Evolutionary conservation across 1,284 basidiomycete species (phyloP).

Genomic region (Entoloma clypeatum): DNA sequence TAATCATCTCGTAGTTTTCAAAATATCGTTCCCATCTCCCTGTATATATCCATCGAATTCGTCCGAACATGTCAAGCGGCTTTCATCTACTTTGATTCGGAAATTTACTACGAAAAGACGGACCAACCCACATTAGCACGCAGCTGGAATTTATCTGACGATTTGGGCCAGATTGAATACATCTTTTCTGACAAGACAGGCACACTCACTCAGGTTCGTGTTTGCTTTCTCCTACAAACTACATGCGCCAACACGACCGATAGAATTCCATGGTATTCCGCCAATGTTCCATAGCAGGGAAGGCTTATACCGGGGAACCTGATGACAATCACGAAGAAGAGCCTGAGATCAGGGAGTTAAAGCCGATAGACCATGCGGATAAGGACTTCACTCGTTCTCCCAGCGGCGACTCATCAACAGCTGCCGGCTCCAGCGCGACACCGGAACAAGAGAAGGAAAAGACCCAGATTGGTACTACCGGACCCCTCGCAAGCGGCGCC

Average conservation of each 20-base stretch:
- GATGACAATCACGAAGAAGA: slow-evolving; percentile 32
- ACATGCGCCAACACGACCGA: background rate
- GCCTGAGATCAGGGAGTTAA: slow-evolving; percentile 7
- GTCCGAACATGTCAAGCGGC: slow-evolving; percentile 84
- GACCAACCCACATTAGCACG: slow-evolving; percentile 78
- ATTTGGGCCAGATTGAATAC: slow-evolving; percentile 93
- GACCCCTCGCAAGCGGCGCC: slow-evolving; percentile 19
- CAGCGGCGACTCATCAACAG: slow-evolving; percentile 7
- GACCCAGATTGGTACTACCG: background rate
- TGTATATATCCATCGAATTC: slow-evolving; percentile 95
- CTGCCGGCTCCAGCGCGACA: background rate
- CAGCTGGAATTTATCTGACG: slow-evolving; percentile 96
- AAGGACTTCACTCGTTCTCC: background rate
- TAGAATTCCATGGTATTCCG: slow-evolving; percentile 97
- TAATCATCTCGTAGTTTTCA: slow-evolving; percentile 53
- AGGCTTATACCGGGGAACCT: slow-evolving; percentile 69
- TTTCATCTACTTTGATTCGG: slow-evolving; percentile 91
- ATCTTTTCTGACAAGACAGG: slow-evolving; percentile 98
- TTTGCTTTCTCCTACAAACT: background rate
- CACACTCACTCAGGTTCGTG: slow-evolving; percentile 79
- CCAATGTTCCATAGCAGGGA: slow-evolving; percentile 87
- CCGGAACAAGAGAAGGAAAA: background rate
- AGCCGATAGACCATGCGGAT: background rate
- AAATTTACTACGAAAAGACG: slow-evolving; percentile 83
- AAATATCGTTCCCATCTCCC: slow-evolving; percentile 93